These are phyloP conservation scores for Exophiala bonariae DNA, from an alignment of 2,329 filamentous ascomycete species.

Conservation along the genomic window DNA sequence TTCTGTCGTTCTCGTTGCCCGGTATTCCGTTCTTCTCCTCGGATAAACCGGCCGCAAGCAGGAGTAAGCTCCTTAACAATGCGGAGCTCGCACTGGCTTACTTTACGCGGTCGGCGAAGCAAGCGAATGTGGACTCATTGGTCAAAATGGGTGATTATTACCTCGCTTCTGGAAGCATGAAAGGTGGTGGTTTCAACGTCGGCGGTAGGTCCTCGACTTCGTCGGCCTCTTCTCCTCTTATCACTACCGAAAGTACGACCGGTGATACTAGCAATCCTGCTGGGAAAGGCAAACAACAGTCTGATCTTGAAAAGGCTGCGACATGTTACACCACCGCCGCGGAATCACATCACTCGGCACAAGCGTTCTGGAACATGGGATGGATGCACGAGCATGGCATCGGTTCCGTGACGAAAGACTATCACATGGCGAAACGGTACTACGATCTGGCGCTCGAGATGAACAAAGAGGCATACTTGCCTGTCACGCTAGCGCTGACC, in stretches of 20 bases:
- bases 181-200: constrained; percentile 28
- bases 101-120: constrained; percentile 92
- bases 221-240: constrained; percentile 1
- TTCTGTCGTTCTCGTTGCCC: constrained; percentile 53
- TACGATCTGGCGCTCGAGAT: constrained; percentile 92
- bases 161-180: constrained; percentile 74
- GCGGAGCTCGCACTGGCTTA: constrained; percentile 76
- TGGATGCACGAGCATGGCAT: constrained; percentile 99
- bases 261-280: constrained; percentile 1
- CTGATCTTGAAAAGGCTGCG: constrained; percentile 81
- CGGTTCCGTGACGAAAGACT: constrained; percentile 81
- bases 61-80: constrained; percentile 53
- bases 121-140: constrained; percentile 87
- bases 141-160: constrained; percentile 99
- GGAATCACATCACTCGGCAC: constrained; percentile 86
- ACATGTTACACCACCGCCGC: constrained; percentile 90
- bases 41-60: constrained; percentile 39
- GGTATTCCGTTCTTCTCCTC: constrained; percentile 53
- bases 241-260: not conserved
- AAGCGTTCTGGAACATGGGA: constrained; percentile 93
- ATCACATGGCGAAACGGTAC: constrained; percentile 92
- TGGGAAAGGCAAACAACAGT: constrained; percentile 15
- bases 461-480: constrained; percentile 89
- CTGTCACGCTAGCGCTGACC: constrained; percentile 82
- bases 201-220: too few species aligned